These are phyloP conservation scores for Lipomyces mesembrius DNA, from an alignment of 805 yeast species.

Conservation along the genomic window DNA sequence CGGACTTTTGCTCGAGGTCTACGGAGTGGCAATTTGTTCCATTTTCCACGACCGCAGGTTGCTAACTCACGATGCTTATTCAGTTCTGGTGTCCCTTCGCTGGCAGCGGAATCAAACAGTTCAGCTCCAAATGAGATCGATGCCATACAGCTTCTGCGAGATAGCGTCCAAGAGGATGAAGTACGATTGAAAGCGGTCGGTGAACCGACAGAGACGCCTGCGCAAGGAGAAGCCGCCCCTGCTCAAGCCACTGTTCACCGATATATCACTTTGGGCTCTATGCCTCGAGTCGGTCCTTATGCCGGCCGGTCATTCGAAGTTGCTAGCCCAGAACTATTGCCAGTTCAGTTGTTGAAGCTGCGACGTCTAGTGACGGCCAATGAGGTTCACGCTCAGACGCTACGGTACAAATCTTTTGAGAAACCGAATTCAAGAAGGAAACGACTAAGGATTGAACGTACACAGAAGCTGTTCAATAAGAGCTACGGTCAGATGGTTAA, in stretches of 20 bases:
- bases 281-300: constrained; percentile 24
- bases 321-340: neutral
- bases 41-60: neutral
- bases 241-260: constrained; percentile 3
- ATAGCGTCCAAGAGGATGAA: neutral
- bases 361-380: neutral
- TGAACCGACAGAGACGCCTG: neutral
- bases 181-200: constrained; percentile 1
- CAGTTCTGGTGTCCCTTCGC: neutral
- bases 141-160: neutral
- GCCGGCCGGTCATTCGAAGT: constrained; percentile 26
- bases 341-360: constrained; percentile 6
- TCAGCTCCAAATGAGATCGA: neutral
- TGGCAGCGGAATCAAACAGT: neutral
- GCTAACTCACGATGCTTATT: neutral
- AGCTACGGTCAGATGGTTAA: constrained; percentile 12
- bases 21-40: neutral
- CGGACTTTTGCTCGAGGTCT: neutral
- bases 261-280: constrained; percentile 20
- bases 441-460: constrained; percentile 8
- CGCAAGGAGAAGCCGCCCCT: neutral
- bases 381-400: neutral
- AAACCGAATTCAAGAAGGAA: constrained; percentile 28
- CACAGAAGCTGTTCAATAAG: constrained; percentile 10
- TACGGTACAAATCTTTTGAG: constrained; percentile 17